Evolutionary conservation across 495 filamentous ascomycete species (phyloP), one percentile per base, ranked within the genome.

Genomic region (Penicillium malachiteum): DNA sequence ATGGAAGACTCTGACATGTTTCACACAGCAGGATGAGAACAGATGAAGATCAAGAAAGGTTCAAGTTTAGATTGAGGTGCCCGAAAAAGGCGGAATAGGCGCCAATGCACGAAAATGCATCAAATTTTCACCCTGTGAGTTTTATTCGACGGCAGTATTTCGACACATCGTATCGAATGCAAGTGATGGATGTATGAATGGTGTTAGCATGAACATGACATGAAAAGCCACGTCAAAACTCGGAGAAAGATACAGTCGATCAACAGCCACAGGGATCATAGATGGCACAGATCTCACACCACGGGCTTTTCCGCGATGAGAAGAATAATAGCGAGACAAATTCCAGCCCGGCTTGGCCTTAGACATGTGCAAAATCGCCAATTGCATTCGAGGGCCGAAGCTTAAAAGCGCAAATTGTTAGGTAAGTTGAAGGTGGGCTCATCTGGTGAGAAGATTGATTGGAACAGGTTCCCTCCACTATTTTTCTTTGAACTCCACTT

Each of bases 1-100:
- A 59, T 74, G 57, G 57, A 58, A 44, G 54, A 56, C 44, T 64
- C 63, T 55, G 69, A 67, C 71, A 72, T 74, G 32, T 46, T 26
- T 70, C 62, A 60, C 66, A 47, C 57, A 33, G 37, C 30, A 42
- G 33, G 32, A 5, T 3, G 26, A 16, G 30, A 43, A 9, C 13
- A 39, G 12, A 48, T 8, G 35, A 7, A 31, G 42, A 47, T 10
- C 35, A 35, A 47, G 12, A 21, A 14, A 52, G 18, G 47, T 13
- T 18, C 5, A 12, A 16, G 8, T 31, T 8, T n/a, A 17, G 17
- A 46, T 31, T 33, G 43, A 32, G 14, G 26, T n/a, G 13, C 3
- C 12, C 11, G 31, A 26, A 5, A 26, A 5, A 46, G 26, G n/a
- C 10, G 43, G 3, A 16, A 7, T 17, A 13, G 35, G n/a, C 11